A percentile compares a stretch with the other conserved stretches of the same genome.
These are phyloP conservation scores for Stachybotrys echinatus DNA, from an alignment of 2,329 filamentous ascomycete genomes.

Conservation along the genomic window DNA sequence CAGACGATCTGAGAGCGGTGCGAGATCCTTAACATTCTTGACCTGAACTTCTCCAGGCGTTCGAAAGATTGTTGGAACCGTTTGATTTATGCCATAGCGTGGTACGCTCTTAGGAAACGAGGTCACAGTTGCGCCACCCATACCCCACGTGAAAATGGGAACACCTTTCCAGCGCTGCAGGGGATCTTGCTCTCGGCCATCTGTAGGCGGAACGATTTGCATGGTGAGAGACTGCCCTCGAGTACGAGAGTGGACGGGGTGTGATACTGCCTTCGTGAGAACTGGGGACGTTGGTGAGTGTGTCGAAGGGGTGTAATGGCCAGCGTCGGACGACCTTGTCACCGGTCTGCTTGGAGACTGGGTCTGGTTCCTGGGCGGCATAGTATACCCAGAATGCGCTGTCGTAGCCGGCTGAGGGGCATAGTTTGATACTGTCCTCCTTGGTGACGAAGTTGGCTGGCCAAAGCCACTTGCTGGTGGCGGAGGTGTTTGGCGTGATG, in stretches of 20 bases:
- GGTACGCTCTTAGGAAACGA: slow-evolving; percentile 87
- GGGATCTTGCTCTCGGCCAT: slow-evolving; percentile 67
- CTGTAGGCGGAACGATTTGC: slow-evolving; percentile 56
- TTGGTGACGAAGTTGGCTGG: slow-evolving; percentile 47
- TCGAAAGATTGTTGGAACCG: slow-evolving; percentile 72
- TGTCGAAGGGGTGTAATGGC: slow-evolving; percentile 50
- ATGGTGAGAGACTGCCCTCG: slow-evolving; percentile 50
- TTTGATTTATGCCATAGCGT: slow-evolving; percentile 72
- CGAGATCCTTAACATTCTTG: slow-evolving; percentile 67
- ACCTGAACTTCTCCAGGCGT: slow-evolving; percentile 77
- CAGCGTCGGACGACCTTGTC: slow-evolving; percentile 31
- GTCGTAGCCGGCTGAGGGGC: slow-evolving; percentile 31
- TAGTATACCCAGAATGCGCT: slow-evolving; percentile 38
- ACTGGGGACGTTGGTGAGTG: slow-evolving; percentile 37
- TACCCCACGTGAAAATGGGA: slow-evolving; percentile 82
- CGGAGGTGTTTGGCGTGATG: slow-evolving; percentile 42
- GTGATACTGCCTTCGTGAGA: slow-evolving; percentile 14
- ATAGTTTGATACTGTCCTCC: slow-evolving; percentile 48
- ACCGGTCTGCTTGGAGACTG: slow-evolving; percentile 47
- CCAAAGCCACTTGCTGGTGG: slow-evolving; percentile 34
- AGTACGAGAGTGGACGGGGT: slow-evolving; percentile 28
- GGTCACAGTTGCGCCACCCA: slow-evolving; percentile 76
- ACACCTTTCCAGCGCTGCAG: slow-evolving; percentile 87
- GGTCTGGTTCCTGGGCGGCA: slow-evolving; percentile 56
- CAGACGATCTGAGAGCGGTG: slow-evolving; percentile 66